These are phyloP conservation scores for Phylloporus sp. DNA, from an alignment of 768 basidiomycete species.

Conservation along the genomic window DNA sequence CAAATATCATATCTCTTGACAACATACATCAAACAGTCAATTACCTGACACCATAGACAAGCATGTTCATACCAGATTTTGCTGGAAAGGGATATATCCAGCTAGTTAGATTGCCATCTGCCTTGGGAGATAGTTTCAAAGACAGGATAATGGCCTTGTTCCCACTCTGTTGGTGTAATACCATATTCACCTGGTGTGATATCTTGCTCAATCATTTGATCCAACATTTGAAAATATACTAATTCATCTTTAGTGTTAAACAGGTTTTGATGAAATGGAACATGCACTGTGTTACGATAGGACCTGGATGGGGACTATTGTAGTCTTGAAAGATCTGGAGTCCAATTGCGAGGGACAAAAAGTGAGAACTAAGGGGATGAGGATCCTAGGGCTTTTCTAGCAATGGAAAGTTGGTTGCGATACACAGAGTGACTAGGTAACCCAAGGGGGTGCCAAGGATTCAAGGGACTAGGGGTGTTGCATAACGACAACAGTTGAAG, in stretches of 20 bases:
- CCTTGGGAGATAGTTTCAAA: slow-evolving; percentile 10
- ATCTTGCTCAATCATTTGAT: background rate
- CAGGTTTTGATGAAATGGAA: slow-evolving; percentile 5
- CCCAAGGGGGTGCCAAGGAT: too few relatives aligned
- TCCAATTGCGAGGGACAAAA: too few relatives aligned
- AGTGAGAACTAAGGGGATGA: too few relatives aligned
- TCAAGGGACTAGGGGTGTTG: too few relatives aligned
- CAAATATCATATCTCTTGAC: background rate
- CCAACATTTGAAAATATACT: background rate
- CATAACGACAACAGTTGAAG: too few relatives aligned
- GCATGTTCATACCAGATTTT: slow-evolving; percentile 10
- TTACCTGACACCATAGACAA: slow-evolving; percentile 12
- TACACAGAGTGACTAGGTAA: too few relatives aligned
- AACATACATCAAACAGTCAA: background rate
- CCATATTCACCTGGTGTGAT: slow-evolving; percentile 12
- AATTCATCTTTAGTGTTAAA: slow-evolving; percentile 3
- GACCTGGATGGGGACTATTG: too few relatives aligned
- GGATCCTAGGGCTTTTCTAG: too few relatives aligned
- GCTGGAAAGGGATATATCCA: slow-evolving; percentile 2
- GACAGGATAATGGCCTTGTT: slow-evolving; percentile 1
- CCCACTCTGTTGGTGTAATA: slow-evolving; percentile 17
- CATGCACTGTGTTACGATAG: background rate
- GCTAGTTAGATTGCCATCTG: background rate
- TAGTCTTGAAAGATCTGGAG: too few relatives aligned
- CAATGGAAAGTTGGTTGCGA: too few relatives aligned